A percentile compares a stretch with the other conserved stretches of the same genome.
Conservation (phyloP, 768 basidiomycete species). For the Podaxis mareebaensis region DNA sequence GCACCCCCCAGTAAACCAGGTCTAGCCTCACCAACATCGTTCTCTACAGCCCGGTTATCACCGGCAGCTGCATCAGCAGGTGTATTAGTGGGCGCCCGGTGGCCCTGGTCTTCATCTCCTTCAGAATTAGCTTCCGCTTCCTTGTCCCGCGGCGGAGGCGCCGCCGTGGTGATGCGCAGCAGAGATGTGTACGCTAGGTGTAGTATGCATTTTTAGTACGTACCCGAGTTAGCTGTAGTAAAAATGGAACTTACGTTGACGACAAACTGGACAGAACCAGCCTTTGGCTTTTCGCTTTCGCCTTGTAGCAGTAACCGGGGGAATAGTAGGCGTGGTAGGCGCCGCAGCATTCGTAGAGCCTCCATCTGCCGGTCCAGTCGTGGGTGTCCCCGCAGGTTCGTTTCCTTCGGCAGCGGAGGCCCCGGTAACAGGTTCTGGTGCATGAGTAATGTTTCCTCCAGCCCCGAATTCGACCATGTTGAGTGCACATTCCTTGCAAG, state of each 20-base stretch:
- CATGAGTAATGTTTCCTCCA: slow-evolving; percentile 79
- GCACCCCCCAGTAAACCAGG: slow-evolving; percentile 23
- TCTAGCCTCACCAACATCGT: slow-evolving; percentile 19
- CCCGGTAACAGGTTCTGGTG: slow-evolving; percentile 39
- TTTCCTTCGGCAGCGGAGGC: slow-evolving; percentile 27
- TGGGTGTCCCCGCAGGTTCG: slow-evolving; percentile 37
- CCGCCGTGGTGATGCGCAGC: slow-evolving; percentile 73
- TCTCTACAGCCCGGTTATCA: not conserved
- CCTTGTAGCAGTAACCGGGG: slow-evolving; percentile 45
- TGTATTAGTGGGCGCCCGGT: not conserved
- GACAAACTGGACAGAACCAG: slow-evolving; percentile 96
- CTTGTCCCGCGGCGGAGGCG: slow-evolving; percentile 42
- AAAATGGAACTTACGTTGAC: slow-evolving; percentile 71
- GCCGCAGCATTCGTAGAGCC: slow-evolving; percentile 28
- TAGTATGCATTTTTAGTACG: not conserved
- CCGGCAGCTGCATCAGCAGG: slow-evolving; percentile 3
- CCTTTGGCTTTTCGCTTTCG: slow-evolving; percentile 94
- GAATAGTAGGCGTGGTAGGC: slow-evolving; percentile 25
- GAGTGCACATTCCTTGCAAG: slow-evolving; percentile 92
- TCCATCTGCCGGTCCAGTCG: slow-evolving; percentile 25
- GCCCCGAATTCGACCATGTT: slow-evolving; percentile 99
- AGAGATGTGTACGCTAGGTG: slow-evolving; percentile 82
- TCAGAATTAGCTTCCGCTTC: slow-evolving; percentile 24
- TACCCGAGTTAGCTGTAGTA: not conserved
- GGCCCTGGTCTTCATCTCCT: slow-evolving; percentile 22